Percentiles rank a stretch among this genome's conserved stretches.
Conservation (phyloP, 164 flowering plant genomes). For the Tetrastigma voinierianum region DNA sequence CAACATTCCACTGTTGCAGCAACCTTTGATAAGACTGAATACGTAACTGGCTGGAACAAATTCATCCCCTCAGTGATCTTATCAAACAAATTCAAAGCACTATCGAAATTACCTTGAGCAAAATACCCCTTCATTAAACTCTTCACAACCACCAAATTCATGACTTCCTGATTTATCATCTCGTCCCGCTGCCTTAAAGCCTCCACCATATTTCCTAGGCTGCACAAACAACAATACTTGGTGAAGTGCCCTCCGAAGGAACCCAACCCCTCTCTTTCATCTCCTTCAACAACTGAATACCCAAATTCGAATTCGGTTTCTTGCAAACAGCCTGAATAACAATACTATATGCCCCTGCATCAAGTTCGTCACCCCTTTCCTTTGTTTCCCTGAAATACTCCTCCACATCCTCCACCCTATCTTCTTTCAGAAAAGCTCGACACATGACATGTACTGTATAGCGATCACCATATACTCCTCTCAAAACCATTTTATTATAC, state of each 20-base stretch:
- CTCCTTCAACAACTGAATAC: slow-evolving; percentile 57
- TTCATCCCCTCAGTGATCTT: slow-evolving; percentile 45
- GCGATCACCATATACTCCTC: slow-evolving; percentile 39
- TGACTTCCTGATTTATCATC: slow-evolving; percentile 49
- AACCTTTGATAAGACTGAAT: slow-evolving; percentile 65
- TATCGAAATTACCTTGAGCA: slow-evolving; percentile 35
- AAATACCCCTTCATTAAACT: slow-evolving; percentile 71
- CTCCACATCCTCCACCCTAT: slow-evolving; percentile 47
- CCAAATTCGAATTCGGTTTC: slow-evolving; percentile 36
- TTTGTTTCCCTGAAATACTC: slow-evolving; percentile 46
- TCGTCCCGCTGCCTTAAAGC: slow-evolving; percentile 68
- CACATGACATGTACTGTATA: slow-evolving; percentile 44
- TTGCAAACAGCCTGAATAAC: slow-evolving; percentile 50
- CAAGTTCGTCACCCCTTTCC: slow-evolving; percentile 42
- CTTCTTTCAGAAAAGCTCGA: slow-evolving; percentile 54
- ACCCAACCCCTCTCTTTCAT: slow-evolving; percentile 61
- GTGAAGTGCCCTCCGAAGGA: slow-evolving; percentile 48
- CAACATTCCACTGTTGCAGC: slow-evolving; percentile 44
- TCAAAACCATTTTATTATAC: slow-evolving; percentile 38
- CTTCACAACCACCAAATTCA: slow-evolving; percentile 65
- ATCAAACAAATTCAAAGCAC: slow-evolving; percentile 53
- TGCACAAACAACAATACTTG: slow-evolving; percentile 53
- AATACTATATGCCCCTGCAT: slow-evolving; percentile 33
- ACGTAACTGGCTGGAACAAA: slow-evolving; percentile 57
- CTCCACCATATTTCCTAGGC: slow-evolving; percentile 54